Percentiles rank a stretch among this genome's conserved stretches.
Conservation (phyloP, 768 basidiomycete genomes). For the Omphalotus guepiniiformis region DNA sequence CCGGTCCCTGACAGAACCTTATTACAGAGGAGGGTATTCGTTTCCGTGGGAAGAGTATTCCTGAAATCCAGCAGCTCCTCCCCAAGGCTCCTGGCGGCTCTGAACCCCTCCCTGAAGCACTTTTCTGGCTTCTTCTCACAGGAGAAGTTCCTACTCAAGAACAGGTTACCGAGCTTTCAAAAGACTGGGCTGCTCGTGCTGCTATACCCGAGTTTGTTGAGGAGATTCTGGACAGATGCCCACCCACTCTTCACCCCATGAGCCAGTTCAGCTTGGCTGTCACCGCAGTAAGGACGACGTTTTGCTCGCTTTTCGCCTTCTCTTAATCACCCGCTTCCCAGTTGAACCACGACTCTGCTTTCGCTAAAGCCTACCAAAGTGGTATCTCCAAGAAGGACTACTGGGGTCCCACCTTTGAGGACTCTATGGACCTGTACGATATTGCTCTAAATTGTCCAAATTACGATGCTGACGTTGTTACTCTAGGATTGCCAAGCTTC, state of each 20-base stretch:
- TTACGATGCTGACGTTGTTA: slow-evolving; percentile 8
- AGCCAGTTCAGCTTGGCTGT: slow-evolving; percentile 96
- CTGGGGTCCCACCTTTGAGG: slow-evolving; percentile 93
- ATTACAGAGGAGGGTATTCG: slow-evolving; percentile 89
- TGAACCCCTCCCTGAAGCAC: slow-evolving; percentile 89
- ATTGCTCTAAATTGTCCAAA: background rate
- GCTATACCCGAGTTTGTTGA: slow-evolving; percentile 93
- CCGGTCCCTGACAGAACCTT: no score
- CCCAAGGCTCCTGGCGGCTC: slow-evolving; percentile 86
- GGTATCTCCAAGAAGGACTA: slow-evolving; percentile 95
- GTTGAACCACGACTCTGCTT: slow-evolving; percentile 94
- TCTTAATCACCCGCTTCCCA: slow-evolving; percentile 21
- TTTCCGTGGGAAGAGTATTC: slow-evolving; percentile 95
- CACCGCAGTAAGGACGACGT: slow-evolving; percentile 62
- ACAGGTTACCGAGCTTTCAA: slow-evolving; percentile 81
- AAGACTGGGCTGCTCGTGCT: slow-evolving; percentile 93
- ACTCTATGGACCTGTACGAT: slow-evolving; percentile 77
- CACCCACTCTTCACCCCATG: slow-evolving; percentile 95
- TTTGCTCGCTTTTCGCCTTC: background rate
- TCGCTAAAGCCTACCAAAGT: slow-evolving; percentile 90
- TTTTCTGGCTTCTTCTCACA: slow-evolving; percentile 95
- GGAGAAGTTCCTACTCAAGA: slow-evolving; percentile 91
- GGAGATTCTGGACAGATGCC: slow-evolving; percentile 91
- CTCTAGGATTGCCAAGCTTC: slow-evolving; percentile 87
- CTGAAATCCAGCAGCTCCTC: slow-evolving; percentile 80